Base-by-base conservation (phyloP, 2,329 filamentous ascomycete species). In the Drechslerella dactyloides region DNA sequence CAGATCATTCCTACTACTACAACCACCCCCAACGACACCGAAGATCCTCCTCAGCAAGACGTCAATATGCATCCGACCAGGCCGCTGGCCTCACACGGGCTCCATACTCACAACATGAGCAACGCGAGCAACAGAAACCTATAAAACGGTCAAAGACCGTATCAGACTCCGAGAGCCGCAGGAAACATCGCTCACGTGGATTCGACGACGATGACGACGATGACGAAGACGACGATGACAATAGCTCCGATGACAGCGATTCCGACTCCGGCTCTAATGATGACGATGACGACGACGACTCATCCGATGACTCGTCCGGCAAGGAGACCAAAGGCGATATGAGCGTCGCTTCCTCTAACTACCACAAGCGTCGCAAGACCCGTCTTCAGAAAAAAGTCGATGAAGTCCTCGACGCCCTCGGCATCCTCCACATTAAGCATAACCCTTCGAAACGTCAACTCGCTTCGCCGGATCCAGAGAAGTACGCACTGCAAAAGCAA, bases 401-500 rank as follows among this genome's bases (percentile, higher is more conserved):
- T 15, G 60, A 60, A 23, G 21, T 72, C 17, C 40, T 72, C 2
- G 60, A 72, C n/a, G 55, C 68, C 13, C 51, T 72, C 1, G 68
- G 68, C 21, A 50, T 72, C 11, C 44, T 72, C n/a, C 68, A 72
- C 30, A 72, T 72, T 7, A 72, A 72, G 37, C 59, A 65, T 21
- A 42, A 65, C 19, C 68, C 68, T 1, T 72, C 68, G 2, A 60
- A 24, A n/a, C 59, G 68, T 1, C 68, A 72, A n/a, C 68, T 72
- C 21, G 37, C 68, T n/a, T 72, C 68, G 21, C 68, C 68, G 19
- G 68, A 72, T 33, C 68, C 68, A 0, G 68, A 72, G 48, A 72
- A 72, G n/a, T 65, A 65, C 33, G 68, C 60, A 1, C 54, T 56
- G 11, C 68, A 72, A 51, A 72, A 72, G 33, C 68, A 72, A 65